Conservation (phyloP, 2,329 filamentous ascomycete species). For the Trichoderma guizhouense region DNA sequence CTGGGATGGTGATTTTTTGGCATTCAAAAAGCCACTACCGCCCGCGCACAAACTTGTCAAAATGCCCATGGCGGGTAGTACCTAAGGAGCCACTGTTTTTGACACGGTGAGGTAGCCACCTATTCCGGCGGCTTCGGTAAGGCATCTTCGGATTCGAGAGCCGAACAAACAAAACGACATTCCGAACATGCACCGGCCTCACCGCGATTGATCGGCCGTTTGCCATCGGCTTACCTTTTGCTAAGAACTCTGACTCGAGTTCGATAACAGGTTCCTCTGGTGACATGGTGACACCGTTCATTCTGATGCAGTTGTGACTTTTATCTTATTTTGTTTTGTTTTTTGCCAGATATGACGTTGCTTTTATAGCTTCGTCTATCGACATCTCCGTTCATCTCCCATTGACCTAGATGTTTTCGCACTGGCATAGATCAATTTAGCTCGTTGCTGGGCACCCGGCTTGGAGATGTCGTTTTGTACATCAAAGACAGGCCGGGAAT, state of each 20-base stretch:
- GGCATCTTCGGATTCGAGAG: background rate
- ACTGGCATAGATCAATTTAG: conserved; percentile 50
- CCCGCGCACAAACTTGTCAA: background rate
- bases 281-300: background rate
- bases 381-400: conserved; percentile 44
- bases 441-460: conserved; percentile 57
- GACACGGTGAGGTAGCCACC: background rate
- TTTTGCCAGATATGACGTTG: conserved; percentile 36
- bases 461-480: conserved; percentile 55
- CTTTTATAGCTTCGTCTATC: conserved; percentile 37
- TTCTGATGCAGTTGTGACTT: background rate
- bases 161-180: background rate
- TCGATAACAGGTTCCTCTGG: background rate
- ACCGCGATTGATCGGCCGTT: background rate
- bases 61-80: background rate
- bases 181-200: background rate
- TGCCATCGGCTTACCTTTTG: background rate
- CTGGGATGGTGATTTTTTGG: background rate
- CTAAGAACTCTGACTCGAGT: conserved; percentile 5
- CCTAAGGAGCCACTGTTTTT: background rate
- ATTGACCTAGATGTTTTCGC: conserved; percentile 54
- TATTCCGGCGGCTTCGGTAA: conserved; percentile 8
- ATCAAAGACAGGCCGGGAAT: conserved; percentile 54
- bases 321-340: background rate
- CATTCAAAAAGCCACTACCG: background rate